Evolutionary conservation across 352 stramenopile species (phyloP), one percentile per base, ranked within the genome.

Genomic region (Thraustochytrium striatum): DNA sequence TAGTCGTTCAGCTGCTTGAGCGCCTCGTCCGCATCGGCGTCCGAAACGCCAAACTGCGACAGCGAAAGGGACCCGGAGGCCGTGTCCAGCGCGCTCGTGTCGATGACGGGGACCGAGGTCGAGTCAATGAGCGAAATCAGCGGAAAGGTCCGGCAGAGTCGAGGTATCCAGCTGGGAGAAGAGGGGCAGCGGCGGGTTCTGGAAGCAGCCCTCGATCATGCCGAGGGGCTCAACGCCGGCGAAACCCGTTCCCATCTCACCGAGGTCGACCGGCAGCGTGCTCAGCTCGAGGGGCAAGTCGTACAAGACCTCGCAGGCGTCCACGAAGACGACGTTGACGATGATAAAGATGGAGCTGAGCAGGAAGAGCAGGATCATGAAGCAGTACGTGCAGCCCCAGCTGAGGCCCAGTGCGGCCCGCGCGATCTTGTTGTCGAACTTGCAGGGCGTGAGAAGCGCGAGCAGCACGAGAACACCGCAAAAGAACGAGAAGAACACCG

Each of bases 351-450:
- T 32, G 7, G 41, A 39, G 30, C 44, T 61, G 41, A 75, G 47
- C 32, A 75, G 50, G 35, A 75, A 75, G 25, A 75, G 0, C 28
- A 75, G 44, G 30, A 43, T 75, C 65, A 75, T 75, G 25, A 75
- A 75, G 13, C 58, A 43, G 35, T 75, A 75, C 30, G 30, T 62
- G 8, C 43, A 41, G 8, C 19, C 21, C 1, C 43, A 75, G 21
- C 32, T 55, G n/a, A 21, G n/a, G 13, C 30, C 43, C 11, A 75
- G 65, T n/a, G 41, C 43, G 11, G 30, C 44, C 0, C 25, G 44
- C 8, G 30, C 65, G 0, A 75, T 43, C 21, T 39, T 32, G 39
- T 75, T 43, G 30, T 75, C 65, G 5, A 75, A 30, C 21, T 61
- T 72, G 65, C 41, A 70, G 28, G 65, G 65, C 21, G 65, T 75